Evolutionary conservation across 2,329 filamentous ascomycete genomes (phyloP).

Genomic region (Colletotrichum tamarilloi): DNA sequence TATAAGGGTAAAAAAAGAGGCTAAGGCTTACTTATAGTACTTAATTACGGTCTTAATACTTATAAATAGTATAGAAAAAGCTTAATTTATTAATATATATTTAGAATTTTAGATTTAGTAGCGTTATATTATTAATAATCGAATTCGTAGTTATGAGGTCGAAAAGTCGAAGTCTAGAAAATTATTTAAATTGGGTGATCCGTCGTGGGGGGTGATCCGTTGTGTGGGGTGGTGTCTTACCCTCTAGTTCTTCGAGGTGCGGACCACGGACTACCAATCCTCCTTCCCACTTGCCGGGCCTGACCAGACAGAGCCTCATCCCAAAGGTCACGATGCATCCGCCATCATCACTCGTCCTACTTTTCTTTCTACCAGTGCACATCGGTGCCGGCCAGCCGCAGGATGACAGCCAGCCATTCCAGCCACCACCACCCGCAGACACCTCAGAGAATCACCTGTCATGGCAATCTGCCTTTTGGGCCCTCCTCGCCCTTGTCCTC

Average conservation of each 20-base stretch:
- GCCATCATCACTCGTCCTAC: neutral
- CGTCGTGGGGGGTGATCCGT: neutral
- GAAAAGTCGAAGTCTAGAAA: too few relatives aligned
- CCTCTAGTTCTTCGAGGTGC: neutral
- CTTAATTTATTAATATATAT: too few relatives aligned
- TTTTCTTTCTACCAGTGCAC: neutral
- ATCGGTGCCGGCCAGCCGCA: neutral
- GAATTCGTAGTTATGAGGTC: too few relatives aligned
- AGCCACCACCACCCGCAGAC: neutral
- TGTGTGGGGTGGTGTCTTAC: too few relatives aligned
- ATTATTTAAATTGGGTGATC: too few relatives aligned
- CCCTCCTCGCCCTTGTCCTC: conserved; percentile 5
- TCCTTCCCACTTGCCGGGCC: neutral
- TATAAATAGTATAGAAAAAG: accelerated
- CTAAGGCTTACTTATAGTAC: accelerated
- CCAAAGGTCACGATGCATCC: conserved; percentile 8
- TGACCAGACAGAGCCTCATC: conserved; percentile 20
- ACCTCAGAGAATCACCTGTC: neutral
- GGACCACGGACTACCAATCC: neutral
- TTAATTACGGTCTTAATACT: accelerated
- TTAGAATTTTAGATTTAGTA: too few relatives aligned
- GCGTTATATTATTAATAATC: too few relatives aligned
- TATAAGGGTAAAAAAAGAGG: too few relatives aligned
- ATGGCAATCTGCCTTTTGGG: conserved; percentile 11
- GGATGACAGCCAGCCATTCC: neutral